Conservation (phyloP, 1,284 basidiomycete genomes). For the Austroboletus rostrupii region DNA sequence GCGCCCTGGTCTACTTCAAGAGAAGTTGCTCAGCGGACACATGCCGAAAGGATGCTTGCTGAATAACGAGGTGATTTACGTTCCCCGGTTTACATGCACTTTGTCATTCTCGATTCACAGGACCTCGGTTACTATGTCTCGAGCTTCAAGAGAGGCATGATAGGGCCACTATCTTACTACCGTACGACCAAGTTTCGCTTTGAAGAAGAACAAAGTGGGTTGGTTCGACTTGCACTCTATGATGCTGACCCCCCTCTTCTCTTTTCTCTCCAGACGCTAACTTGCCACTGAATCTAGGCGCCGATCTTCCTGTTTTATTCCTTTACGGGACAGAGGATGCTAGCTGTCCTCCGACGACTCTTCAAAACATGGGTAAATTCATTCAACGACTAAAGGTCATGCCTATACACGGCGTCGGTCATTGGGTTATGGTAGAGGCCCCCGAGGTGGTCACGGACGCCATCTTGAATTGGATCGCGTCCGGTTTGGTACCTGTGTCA, state of each 20-base stretch:
- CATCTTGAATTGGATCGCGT: conserved; percentile 46
- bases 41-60: conserved; percentile 16
- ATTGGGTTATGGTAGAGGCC: conserved; percentile 66
- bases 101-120: conserved; percentile 29
- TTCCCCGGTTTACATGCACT: neutral
- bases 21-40: conserved; percentile 4
- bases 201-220: conserved; percentile 59
- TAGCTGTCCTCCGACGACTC: conserved; percentile 35
- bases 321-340: conserved; percentile 56
- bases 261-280: conserved; percentile 18
- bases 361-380: conserved; percentile 44
- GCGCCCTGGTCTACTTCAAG: conserved; percentile 7
- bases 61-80: conserved; percentile 15
- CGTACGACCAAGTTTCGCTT: conserved; percentile 52
- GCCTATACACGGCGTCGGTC: conserved; percentile 50
- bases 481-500: neutral
- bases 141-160: conserved; percentile 50
- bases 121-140: conserved; percentile 50
- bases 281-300: conserved; percentile 41
- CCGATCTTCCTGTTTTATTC: conserved; percentile 54
- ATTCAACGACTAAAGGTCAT: conserved; percentile 47
- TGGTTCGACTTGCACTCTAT: neutral
- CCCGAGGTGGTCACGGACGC: conserved; percentile 46
- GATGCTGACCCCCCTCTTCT: neutral
- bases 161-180: conserved; percentile 68